These are phyloP conservation scores for Chrysoporthe deuterocubensis DNA, from an alignment of 2,329 filamentous ascomycete species.

Conservation along the genomic window DNA sequence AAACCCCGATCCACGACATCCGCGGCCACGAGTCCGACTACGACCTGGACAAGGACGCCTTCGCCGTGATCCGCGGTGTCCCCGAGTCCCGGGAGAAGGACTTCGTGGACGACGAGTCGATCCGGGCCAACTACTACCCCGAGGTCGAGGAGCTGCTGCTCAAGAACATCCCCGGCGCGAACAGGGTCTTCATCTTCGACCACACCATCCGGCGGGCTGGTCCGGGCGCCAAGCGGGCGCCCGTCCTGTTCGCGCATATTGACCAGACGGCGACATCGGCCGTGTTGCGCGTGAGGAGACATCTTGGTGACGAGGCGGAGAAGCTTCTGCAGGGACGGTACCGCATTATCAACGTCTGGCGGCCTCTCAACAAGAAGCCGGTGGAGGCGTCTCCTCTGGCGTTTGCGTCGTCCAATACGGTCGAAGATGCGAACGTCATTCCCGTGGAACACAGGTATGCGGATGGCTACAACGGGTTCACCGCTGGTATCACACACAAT, in stretches of 20 bases:
- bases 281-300: slow-evolving; percentile 67
- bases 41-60: slow-evolving; percentile 58
- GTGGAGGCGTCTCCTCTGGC: slow-evolving; percentile 71
- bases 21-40: slow-evolving; percentile 33
- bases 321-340: slow-evolving; percentile 69
- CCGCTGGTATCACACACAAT: slow-evolving; percentile 68
- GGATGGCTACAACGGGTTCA: slow-evolving; percentile 70
- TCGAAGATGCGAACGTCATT: slow-evolving; percentile 67
- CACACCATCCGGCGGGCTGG: slow-evolving; percentile 78
- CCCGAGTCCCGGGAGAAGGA: slow-evolving; percentile 59
- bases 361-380: slow-evolving; percentile 62
- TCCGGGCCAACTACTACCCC: slow-evolving; percentile 78
- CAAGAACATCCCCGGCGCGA: slow-evolving; percentile 66
- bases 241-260: slow-evolving; percentile 77
- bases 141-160: slow-evolving; percentile 78
- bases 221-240: slow-evolving; percentile 63
- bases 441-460: slow-evolving; percentile 76
- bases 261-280: slow-evolving; percentile 77
- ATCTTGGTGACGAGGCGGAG: slow-evolving; percentile 70
- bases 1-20: slow-evolving; percentile 55
- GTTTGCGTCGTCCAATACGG: slow-evolving; percentile 67
- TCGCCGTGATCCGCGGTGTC: slow-evolving; percentile 65
- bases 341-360: slow-evolving; percentile 88
- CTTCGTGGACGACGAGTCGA: slow-evolving; percentile 71
- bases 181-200: slow-evolving; percentile 77